phyloP scores from a whole-genome alignment of 164 flowering plant genomes.

The Platanus orientalis region DNA sequence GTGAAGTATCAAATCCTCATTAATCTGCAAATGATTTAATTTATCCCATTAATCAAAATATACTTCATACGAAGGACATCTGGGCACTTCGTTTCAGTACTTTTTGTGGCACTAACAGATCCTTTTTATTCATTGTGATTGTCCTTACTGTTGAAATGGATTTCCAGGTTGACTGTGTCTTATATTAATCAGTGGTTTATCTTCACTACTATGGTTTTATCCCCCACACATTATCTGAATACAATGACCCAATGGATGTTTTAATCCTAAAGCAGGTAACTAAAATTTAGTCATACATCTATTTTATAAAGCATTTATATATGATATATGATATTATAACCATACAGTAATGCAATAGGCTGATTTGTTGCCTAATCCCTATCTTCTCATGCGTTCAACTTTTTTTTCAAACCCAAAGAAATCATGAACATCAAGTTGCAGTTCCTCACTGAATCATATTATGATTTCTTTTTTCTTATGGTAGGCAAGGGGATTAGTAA shows the following conservation, averaged over 20 bases:
- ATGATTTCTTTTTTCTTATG: too few species aligned
- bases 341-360: too few species aligned
- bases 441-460: too few species aligned
- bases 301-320: too few species aligned
- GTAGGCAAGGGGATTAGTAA: too few species aligned
- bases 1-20: not conserved
- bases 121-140: not conserved
- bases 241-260: conserved; percentile 74
- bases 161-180: conserved; percentile 56
- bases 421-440: not conserved
- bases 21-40: too few species aligned
- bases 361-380: too few species aligned
- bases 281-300: too few species aligned
- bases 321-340: too few species aligned
- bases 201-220: conserved; percentile 38
- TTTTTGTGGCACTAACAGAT: not conserved
- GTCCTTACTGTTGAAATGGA: not conserved
- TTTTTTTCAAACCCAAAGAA: not conserved
- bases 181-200: conserved; percentile 71
- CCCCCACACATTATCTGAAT: conserved; percentile 60
- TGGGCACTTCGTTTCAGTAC: not conserved
- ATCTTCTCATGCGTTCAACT: too few species aligned
- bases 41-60: not conserved
- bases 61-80: not conserved
- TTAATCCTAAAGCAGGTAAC: conserved; percentile 68